Evolutionary conservation across 441 rosid genomes (phyloP), one percentile per base, ranked within the genome.

Genomic region (Erodium trifolium): DNA sequence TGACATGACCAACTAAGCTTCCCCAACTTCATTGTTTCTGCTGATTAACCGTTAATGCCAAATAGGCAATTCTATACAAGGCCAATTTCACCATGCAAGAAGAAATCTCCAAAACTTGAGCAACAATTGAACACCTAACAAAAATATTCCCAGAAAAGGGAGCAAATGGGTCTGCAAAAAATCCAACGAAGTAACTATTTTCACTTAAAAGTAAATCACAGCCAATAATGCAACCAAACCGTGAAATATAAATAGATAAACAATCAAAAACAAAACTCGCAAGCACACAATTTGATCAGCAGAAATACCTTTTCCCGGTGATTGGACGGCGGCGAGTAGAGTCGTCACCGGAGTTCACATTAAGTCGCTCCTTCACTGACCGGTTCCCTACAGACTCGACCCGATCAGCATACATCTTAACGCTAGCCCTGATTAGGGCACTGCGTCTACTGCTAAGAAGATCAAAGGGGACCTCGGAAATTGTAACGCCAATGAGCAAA

Each of bases 321-420:
- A 91, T 63, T 81, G 79, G 84, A 49, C 90, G 87, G 29, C 83
- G 68, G 45, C 88, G 88, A 72, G 81, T 66, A 67, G 87, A 77
- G 77, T 80, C 85, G 60, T 57, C 78, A 1, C 49, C 39, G 73
- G 88, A 71, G 71, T 75, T 83, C 67, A 87, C 93, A 47, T 88
- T 88, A 80, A 93, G 88, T 45, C 97, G 93, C 67, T 91, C 95
- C 83, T 79, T 87, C 8, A 85, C 79, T 9, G 87, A 73, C 78
- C 84, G 78, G 73, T 75, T 82, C 59, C 70, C 80, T 31, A 74
- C 82, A 59, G 86, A 86, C 78, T 93, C 96, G 72, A 87, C 86
- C 73, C 77, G 86, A 88, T 93, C 97, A 78, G 96, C 97, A 76
- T 93, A 93, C 98, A 93, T 93, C 70, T 37, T 37, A 37, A 37